Conservation (phyloP, 169 alveolate species). For the Plasmodium inui region DNA sequence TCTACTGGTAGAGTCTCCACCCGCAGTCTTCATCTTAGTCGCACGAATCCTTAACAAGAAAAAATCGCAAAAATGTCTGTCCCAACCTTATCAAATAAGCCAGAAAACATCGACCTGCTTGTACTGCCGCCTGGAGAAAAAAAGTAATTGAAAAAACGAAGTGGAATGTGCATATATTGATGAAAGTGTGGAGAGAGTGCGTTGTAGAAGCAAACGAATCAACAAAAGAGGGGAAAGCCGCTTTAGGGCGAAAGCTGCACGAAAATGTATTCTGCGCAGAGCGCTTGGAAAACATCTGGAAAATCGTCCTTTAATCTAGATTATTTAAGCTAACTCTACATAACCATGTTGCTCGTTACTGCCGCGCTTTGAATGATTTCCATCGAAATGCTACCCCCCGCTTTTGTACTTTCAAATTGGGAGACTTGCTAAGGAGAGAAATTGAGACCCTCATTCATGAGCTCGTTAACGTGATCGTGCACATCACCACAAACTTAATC, state of each 20-base stretch:
- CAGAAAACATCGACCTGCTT: constrained; percentile 62
- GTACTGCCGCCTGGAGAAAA: constrained; percentile 69
- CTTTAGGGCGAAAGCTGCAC: background rate
- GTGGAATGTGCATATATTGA: background rate
- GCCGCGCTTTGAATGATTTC: background rate
- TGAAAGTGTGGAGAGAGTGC: background rate
- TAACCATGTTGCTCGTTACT: background rate
- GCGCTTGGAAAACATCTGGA: background rate
- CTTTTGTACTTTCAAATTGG: background rate
- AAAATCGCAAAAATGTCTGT: constrained; percentile 46
- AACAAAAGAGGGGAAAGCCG: background rate
- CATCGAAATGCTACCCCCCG: background rate
- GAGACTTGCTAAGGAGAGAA: background rate
- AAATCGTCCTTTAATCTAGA: background rate
- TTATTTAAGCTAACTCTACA: background rate
- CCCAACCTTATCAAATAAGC: constrained; percentile 73
- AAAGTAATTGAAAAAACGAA: constrained; percentile 20
- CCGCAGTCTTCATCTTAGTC: constrained; percentile 2
- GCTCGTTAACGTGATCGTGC: background rate
- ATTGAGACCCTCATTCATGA: background rate
- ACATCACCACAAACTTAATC: background rate
- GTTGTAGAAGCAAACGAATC: background rate
- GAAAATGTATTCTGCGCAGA: background rate
- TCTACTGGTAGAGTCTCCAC: background rate
- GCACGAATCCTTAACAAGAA: background rate